A percentile compares a stretch with the other conserved stretches of the same genome.
Conservation (phyloP, 495 filamentous ascomycete species). For the Pyrenula aspistea region DNA sequence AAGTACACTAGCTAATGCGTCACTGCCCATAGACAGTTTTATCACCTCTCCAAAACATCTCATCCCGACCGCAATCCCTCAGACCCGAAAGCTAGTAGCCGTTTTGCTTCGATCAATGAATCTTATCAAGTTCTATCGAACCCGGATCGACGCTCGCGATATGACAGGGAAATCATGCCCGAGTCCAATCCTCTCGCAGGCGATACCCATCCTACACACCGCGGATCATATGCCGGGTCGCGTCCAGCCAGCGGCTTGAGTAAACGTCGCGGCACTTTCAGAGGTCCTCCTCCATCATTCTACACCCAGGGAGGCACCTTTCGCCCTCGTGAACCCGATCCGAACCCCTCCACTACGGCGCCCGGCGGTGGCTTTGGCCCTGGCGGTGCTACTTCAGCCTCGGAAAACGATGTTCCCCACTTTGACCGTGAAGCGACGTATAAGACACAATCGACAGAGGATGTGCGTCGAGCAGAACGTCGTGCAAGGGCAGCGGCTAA, state of each 20-base stretch:
- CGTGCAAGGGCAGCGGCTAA: constrained; percentile 12
- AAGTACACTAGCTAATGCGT: constrained; percentile 2
- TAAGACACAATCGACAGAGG: constrained; percentile 51
- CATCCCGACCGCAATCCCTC: constrained; percentile 84
- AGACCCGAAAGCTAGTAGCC: constrained; percentile 57
- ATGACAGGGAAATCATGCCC: constrained; percentile 58
- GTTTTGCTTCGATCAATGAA: constrained; percentile 77
- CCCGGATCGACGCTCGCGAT: constrained; percentile 56
- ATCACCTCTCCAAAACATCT: constrained; percentile 79
- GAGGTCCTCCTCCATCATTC: constrained; percentile 82
- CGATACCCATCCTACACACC: constrained; percentile 33
- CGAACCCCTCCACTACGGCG: not conserved
- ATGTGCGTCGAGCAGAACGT: constrained; percentile 34
- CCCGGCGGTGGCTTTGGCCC: constrained; percentile 26
- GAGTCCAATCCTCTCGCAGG: constrained; percentile 11
- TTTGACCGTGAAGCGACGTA: constrained; percentile 59
- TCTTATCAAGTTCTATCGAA: constrained; percentile 73
- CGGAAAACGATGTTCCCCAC: constrained; percentile 44
- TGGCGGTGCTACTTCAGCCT: constrained; percentile 22
- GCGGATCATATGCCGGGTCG: constrained; percentile 42
- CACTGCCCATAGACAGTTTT: constrained; percentile 57
- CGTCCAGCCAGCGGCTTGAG: constrained; percentile 71
- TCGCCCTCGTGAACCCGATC: not conserved
- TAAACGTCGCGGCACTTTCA: constrained; percentile 59
- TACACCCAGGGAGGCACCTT: constrained; percentile 64